These are phyloP conservation scores for Cyclotella baltica DNA, from an alignment of 108 stramenopile genomes.

Conservation along the genomic window DNA sequence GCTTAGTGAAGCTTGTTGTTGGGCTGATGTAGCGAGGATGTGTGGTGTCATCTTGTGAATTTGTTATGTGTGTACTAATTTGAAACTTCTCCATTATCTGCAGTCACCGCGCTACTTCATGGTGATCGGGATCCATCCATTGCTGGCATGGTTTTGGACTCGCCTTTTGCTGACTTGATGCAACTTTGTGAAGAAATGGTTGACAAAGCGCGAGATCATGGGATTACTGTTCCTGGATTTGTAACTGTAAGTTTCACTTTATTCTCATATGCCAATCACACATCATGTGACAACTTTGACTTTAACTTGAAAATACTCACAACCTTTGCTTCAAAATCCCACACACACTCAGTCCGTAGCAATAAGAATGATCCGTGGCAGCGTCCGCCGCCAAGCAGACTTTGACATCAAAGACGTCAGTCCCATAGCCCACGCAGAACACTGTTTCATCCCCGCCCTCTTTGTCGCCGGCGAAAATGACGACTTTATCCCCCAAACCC, in stretches of 20 bases:
- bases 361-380: slow-evolving; percentile 84
- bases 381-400: slow-evolving; percentile 90
- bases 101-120: slow-evolving; percentile 97
- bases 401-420: slow-evolving; percentile 92
- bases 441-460: slow-evolving; percentile 95
- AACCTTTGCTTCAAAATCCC: neutral
- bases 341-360: slow-evolving; percentile 51
- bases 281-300: too few relatives aligned
- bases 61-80: too few relatives aligned
- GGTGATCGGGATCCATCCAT: slow-evolving; percentile 97
- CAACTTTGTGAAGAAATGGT: slow-evolving; percentile 97
- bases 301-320: neutral
- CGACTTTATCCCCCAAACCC: slow-evolving; percentile 92
- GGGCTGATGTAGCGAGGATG: too few relatives aligned
- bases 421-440: slow-evolving; percentile 88
- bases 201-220: slow-evolving; percentile 92
- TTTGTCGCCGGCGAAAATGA: slow-evolving; percentile 95
- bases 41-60: too few relatives aligned
- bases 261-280: too few relatives aligned
- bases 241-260: slow-evolving; percentile 53
- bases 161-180: slow-evolving; percentile 93
- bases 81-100: slow-evolving; percentile 53
- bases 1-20: too few relatives aligned
- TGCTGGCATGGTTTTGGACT: slow-evolving; percentile 97
- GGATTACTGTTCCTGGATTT: slow-evolving; percentile 83